Conservation (phyloP, 805 yeast genomes). For the Candida awuae region DNA sequence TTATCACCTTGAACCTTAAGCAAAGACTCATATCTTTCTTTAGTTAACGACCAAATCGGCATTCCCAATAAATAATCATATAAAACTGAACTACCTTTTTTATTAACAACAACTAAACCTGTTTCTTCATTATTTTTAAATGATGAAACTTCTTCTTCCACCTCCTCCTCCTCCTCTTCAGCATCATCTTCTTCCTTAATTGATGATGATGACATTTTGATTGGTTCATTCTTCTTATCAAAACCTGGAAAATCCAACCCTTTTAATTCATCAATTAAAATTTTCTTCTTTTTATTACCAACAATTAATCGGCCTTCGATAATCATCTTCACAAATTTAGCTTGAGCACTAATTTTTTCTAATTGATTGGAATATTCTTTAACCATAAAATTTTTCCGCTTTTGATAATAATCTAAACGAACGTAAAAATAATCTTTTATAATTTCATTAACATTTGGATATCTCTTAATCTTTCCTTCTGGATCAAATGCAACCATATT, state of each 20-base stretch:
- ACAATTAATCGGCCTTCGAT: constrained; percentile 66
- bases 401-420: constrained; percentile 83
- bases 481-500: constrained; percentile 97
- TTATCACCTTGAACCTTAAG: constrained; percentile 64
- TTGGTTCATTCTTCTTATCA: constrained; percentile 60
- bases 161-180: constrained; percentile 9
- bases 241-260: constrained; percentile 66
- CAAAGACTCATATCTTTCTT: constrained; percentile 77
- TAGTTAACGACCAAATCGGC: constrained; percentile 90
- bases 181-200: constrained; percentile 31
- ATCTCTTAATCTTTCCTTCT: constrained; percentile 76
- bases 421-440: constrained; percentile 78
- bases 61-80: constrained; percentile 87
- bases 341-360: constrained; percentile 71
- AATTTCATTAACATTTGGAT: constrained; percentile 68
- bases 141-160: constrained; percentile 31
- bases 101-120: constrained; percentile 29
- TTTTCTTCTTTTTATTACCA: constrained; percentile 64
- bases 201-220: constrained; percentile 34
- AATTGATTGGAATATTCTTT: constrained; percentile 64
- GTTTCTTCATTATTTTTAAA: constrained; percentile 7
- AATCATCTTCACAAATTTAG: constrained; percentile 84
- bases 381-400: constrained; percentile 75
- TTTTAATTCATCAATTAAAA: constrained; percentile 55
- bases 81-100: constrained; percentile 47